Evolutionary conservation across 73 alveolate species (phyloP).

Genomic region (Paramecium pentaurelia): DNA sequence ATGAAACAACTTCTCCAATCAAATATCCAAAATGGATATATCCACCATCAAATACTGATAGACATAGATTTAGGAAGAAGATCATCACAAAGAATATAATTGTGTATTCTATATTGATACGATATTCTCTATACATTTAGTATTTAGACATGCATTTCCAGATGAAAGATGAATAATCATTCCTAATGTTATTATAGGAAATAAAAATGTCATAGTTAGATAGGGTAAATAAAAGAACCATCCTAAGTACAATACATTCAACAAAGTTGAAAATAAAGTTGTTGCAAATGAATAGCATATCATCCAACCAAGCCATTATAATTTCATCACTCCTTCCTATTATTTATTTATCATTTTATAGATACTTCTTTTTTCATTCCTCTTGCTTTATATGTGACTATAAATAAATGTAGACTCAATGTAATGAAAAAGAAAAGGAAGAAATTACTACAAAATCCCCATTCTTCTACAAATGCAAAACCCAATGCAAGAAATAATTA

Average conservation of each 20-base stretch:
- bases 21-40: neutral
- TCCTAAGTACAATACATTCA: neutral
- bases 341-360: neutral
- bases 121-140: neutral
- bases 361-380: neutral
- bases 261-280: neutral
- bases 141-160: neutral
- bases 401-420: neutral
- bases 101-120: neutral
- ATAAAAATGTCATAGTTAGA: neutral
- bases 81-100: neutral
- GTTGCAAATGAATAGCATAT: neutral
- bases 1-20: neutral
- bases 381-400: neutral
- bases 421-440: neutral
- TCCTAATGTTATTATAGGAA: neutral
- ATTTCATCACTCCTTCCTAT: neutral
- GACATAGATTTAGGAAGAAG: neutral
- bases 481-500: neutral
- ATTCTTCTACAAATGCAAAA: neutral
- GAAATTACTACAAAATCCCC: constrained; percentile 15
- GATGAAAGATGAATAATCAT: neutral
- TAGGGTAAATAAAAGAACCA: neutral
- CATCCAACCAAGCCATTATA: neutral
- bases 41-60: neutral